Conservation (phyloP, 441 rosid species). For the Pelargonium australe region DNA sequence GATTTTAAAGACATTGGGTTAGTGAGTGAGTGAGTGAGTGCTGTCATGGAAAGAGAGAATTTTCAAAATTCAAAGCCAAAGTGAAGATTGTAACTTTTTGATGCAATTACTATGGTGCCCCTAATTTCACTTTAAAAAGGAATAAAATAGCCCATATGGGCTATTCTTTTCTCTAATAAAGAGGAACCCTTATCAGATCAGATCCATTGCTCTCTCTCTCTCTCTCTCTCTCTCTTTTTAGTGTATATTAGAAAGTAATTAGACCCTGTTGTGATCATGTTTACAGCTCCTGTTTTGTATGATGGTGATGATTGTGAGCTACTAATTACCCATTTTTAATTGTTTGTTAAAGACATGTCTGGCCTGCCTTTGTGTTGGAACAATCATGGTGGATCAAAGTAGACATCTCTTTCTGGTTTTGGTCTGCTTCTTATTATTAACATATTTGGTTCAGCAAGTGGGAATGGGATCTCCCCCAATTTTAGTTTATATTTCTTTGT, state of each 20-base stretch:
- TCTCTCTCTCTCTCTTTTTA: not conserved
- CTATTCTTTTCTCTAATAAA: not conserved
- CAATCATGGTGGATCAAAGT: slow-evolving; percentile 2
- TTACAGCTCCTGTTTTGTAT: slow-evolving; percentile 1
- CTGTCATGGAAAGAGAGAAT: not conserved
- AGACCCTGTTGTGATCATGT: slow-evolving; percentile 1
- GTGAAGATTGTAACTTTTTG: not conserved
- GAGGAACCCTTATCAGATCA: not conserved
- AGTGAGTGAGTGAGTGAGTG: not conserved
- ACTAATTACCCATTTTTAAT: not conserved
- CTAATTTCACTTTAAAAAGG: not conserved
- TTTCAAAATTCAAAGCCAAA: slow-evolving; percentile 5
- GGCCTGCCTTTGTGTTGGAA: slow-evolving; percentile 2
- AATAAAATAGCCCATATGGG: not conserved
- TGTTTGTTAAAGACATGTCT: slow-evolving; percentile 7
- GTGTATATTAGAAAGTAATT: not conserved
- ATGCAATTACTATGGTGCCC: not conserved
- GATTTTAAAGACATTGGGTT: not conserved
- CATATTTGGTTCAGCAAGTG: not conserved
- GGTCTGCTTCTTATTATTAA: not conserved
- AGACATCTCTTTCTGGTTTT: not conserved
- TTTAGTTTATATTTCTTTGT: not conserved
- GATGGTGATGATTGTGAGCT: slow-evolving; percentile 7
- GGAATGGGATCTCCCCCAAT: not conserved
- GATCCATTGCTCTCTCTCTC: not conserved